Evolutionary conservation across 495 filamentous ascomycete species (phyloP), one percentile per base, ranked within the genome.

Genomic region (Penicillium chermesinum): DNA sequence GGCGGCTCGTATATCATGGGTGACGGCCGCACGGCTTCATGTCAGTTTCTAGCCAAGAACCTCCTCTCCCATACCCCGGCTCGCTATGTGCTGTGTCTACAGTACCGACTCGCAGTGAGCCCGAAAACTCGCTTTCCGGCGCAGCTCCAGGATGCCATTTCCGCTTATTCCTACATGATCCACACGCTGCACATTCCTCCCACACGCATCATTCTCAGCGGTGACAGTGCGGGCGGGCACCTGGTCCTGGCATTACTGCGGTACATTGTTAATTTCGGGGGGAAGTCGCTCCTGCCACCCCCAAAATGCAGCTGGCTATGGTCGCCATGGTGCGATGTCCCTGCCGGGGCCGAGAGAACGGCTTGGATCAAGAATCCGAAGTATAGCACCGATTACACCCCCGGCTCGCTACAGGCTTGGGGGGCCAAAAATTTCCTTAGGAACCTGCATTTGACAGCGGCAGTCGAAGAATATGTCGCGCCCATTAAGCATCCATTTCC

Each of bases 151-250:
- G 74, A 77, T 44, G 70, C 62, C 7, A 49, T 77, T 19, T 63
- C 73, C 1, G 53, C 71, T 0, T 73, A 74, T 46, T 44, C 50
- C 7, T 65, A 67, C 40, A 65, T 77, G 2, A 39, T 72, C 12
- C 47, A 55, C 19, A 58, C 56, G 0, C 57, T 66, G 2, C 43
- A 50, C 2, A 65, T 72, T 25, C 60, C 60, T 1, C 44, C 70
- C 2, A 52, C 45, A 0, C 52, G 59, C 0, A 72, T 78, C 34
- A 48, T 75, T 7, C 21, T 75, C 0, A 68, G 66, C 35, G 72
- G 74, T 7, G 75, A 78, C 48, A 72, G 65, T 37, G 68, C 67
- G 1, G 73, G 73, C 14, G 72, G 39, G 0, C 64, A 72, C 36
- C 55, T 78, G 8, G 65, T 58, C 0, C 41, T 77, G 6, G 61